Conservation (phyloP, 2,329 filamentous ascomycete genomes). For the Didymosphaeria variabile region DNA sequence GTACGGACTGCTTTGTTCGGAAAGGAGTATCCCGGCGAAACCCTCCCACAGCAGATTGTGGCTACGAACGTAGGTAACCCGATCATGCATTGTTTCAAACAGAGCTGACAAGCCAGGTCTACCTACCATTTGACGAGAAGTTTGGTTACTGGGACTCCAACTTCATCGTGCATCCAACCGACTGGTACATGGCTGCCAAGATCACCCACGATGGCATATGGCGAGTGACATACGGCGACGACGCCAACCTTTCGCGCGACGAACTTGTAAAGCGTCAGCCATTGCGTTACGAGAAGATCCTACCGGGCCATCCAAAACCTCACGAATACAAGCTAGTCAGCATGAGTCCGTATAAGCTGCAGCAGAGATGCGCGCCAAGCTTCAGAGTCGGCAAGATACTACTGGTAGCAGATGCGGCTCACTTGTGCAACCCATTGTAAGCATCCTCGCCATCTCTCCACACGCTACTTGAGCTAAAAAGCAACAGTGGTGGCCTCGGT, state of each 20-base stretch:
- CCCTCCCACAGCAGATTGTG: constrained; percentile 68
- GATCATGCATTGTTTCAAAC: not conserved
- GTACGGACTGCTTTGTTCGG: constrained; percentile 45
- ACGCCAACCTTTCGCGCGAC: constrained; percentile 61
- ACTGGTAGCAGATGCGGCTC: constrained; percentile 69
- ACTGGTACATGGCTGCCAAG: constrained; percentile 70
- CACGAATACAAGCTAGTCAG: constrained; percentile 65
- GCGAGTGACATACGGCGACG: constrained; percentile 71
- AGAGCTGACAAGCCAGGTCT: constrained; percentile 56
- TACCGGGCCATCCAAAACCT: constrained; percentile 68
- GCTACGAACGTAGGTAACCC: constrained; percentile 65
- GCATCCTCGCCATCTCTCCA: not conserved
- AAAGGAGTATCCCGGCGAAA: constrained; percentile 64
- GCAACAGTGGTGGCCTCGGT: constrained; percentile 63
- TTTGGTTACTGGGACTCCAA: constrained; percentile 65
- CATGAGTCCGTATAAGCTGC: constrained; percentile 68
- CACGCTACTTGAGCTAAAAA: constrained; percentile 16
- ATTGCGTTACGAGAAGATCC: constrained; percentile 64
- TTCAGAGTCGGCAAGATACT: constrained; percentile 67
- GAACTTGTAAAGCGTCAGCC: constrained; percentile 64
- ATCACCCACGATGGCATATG: constrained; percentile 69
- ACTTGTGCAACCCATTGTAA: constrained; percentile 63
- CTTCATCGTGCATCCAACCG: constrained; percentile 68
- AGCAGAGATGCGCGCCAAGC: constrained; percentile 66
- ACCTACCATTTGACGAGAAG: constrained; percentile 66